Evolutionary conservation across 441 rosid genomes (phyloP).

Genomic region (Mallotus repandus): DNA sequence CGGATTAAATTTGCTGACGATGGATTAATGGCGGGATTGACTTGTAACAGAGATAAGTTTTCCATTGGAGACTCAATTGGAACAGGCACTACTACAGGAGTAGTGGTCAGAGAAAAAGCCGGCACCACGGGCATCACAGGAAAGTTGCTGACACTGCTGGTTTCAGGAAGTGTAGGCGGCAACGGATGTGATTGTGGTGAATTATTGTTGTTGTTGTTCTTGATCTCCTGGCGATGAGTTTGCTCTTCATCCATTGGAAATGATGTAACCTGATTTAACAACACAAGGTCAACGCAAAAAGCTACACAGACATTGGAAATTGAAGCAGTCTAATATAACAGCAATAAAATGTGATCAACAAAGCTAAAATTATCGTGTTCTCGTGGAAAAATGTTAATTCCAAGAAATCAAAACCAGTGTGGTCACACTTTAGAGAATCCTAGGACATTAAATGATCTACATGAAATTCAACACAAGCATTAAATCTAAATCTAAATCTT

Average conservation of each 20-base stretch:
- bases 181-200: conserved; percentile 21
- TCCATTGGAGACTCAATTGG: conserved; percentile 37
- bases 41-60: conserved; percentile 30
- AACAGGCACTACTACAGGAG: conserved; percentile 31
- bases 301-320: neutral
- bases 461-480: too few species aligned
- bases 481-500: too few species aligned
- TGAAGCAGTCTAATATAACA: too few species aligned
- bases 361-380: too few species aligned
- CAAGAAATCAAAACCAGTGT: too few species aligned
- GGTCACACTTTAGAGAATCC: too few species aligned
- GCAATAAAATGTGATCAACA: too few species aligned
- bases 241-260: conserved; percentile 48
- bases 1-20: conserved; percentile 26
- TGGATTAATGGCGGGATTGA: neutral
- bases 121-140: conserved; percentile 32
- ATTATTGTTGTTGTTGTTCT: conserved; percentile 9
- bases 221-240: conserved; percentile 22
- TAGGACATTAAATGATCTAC: too few species aligned
- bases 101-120: conserved; percentile 28
- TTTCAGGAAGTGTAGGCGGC: conserved; percentile 28
- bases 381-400: too few species aligned
- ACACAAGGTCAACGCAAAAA: conserved; percentile 2
- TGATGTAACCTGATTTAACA: conserved; percentile 37
- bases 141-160: conserved; percentile 31